These are phyloP conservation scores for Saccharomycopsis sp. DNA, from an alignment of 805 yeast species.

Conservation along the genomic window DNA sequence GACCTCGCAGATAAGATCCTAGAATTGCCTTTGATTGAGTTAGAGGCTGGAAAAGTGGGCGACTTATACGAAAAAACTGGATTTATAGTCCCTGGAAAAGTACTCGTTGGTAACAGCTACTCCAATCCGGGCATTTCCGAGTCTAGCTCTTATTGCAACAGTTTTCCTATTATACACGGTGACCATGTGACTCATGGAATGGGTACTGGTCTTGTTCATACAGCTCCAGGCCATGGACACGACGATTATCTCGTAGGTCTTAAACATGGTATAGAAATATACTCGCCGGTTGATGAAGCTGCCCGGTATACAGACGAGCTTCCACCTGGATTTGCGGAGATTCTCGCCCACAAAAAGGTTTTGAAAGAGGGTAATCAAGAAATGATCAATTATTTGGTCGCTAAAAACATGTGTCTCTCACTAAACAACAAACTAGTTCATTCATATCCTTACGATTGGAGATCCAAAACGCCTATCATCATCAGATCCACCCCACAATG, in stretches of 20 bases:
- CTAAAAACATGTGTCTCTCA: slow-evolving; percentile 40
- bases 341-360: slow-evolving; percentile 52
- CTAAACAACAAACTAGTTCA: slow-evolving; percentile 52
- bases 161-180: slow-evolving; percentile 65
- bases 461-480: slow-evolving; percentile 91
- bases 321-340: slow-evolving; percentile 37
- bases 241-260: slow-evolving; percentile 80
- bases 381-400: slow-evolving; percentile 39
- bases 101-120: slow-evolving; percentile 40
- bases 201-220: slow-evolving; percentile 95
- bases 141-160: slow-evolving; percentile 19
- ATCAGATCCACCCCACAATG: slow-evolving; percentile 95
- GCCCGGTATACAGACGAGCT: slow-evolving; percentile 60
- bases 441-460: slow-evolving; percentile 96
- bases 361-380: slow-evolving; percentile 48
- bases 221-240: slow-evolving; percentile 96
- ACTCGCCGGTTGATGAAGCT: slow-evolving; percentile 70
- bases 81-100: slow-evolving; percentile 35
- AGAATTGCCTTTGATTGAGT: slow-evolving; percentile 24
- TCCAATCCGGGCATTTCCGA: slow-evolving; percentile 45
- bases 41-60: slow-evolving; percentile 8
- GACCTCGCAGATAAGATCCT: slow-evolving; percentile 38
- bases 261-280: slow-evolving; percentile 46
- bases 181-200: slow-evolving; percentile 71
- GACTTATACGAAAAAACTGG: slow-evolving; percentile 21